A percentile compares a stretch with the other conserved stretches of the same genome.
Evolutionary conservation across 140 eudicot species (phyloP).

Genomic region (Senecio squalidus): DNA sequence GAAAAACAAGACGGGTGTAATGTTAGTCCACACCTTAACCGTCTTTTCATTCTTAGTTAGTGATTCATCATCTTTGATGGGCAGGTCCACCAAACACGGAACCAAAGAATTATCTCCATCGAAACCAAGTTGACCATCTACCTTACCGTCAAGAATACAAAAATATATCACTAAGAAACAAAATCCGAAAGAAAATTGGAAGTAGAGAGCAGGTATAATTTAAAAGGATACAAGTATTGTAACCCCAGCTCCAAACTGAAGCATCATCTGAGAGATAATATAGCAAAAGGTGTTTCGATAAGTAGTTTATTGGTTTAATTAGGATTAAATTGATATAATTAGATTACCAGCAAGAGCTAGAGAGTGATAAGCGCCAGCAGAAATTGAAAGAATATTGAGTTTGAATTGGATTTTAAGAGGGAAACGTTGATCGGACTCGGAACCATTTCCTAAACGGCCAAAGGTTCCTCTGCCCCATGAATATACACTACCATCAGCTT

Average conservation of each 20-base stretch:
- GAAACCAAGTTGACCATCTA: slow-evolving; percentile 84
- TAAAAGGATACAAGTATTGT: slow-evolving; percentile 72
- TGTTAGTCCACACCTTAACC: slow-evolving; percentile 48
- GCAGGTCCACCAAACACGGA: slow-evolving; percentile 49
- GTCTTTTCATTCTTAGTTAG: slow-evolving; percentile 27
- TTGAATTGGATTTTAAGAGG: slow-evolving; percentile 43
- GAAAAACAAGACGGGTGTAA: slow-evolving; percentile 1
- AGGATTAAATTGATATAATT: background rate
- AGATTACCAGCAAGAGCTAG: slow-evolving; percentile 74
- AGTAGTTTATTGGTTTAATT: background rate
- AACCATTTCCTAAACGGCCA: slow-evolving; percentile 82
- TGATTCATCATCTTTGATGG: slow-evolving; percentile 33
- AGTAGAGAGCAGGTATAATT: too few relatives aligned
- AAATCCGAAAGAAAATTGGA: background rate
- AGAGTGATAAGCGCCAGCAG: slow-evolving; percentile 92
- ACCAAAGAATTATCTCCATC: slow-evolving; percentile 51
- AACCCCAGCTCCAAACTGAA: slow-evolving; percentile 95
- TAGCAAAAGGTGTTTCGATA: background rate
- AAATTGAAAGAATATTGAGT: slow-evolving; percentile 55
- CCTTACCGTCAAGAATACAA: slow-evolving; percentile 39
- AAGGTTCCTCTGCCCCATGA: slow-evolving; percentile 97
- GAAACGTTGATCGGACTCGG: slow-evolving; percentile 43
- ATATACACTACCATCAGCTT: slow-evolving; percentile 77
- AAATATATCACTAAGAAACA: background rate
- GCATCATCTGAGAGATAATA: slow-evolving; percentile 73